Evolutionary conservation across 2,329 filamentous ascomycete genomes (phyloP).

Genomic region (Cercospora zeae-maydis): DNA sequence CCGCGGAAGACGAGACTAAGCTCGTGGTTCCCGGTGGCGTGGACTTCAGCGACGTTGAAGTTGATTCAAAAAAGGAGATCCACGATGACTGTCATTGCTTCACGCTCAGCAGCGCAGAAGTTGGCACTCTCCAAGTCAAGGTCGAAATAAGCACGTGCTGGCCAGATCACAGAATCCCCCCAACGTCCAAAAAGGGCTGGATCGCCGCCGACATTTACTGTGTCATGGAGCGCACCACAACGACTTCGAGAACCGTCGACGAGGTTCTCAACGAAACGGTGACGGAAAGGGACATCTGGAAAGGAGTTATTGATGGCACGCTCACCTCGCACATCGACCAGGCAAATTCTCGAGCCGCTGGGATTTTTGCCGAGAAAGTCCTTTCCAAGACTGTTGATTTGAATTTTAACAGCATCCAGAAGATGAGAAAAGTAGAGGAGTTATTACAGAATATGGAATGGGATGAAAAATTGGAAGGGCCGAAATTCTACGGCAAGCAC

Average conservation of each 20-base stretch:
- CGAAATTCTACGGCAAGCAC: background rate
- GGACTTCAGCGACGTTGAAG: background rate
- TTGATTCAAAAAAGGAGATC: background rate
- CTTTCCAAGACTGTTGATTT: background rate
- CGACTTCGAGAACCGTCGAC: background rate
- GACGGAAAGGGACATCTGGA: background rate
- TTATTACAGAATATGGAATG: background rate
- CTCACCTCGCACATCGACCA: conserved; percentile 16
- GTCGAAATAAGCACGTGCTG: background rate
- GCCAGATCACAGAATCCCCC: conserved; percentile 3
- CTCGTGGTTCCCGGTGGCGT: background rate
- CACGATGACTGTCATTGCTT: background rate
- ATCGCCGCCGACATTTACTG: background rate
- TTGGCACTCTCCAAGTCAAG: conserved; percentile 9
- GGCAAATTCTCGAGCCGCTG: conserved; percentile 11
- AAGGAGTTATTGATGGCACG: background rate
- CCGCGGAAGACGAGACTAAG: conserved; percentile 1
- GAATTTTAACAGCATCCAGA: background rate
- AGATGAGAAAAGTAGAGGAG: background rate
- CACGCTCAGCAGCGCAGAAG: background rate
- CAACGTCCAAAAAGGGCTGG: conserved; percentile 6
- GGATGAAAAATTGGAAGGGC: background rate
- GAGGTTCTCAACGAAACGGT: conserved; percentile 11
- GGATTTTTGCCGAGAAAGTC: background rate
- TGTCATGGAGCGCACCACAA: background rate